phyloP scores from a whole-genome alignment of 176 grass and related monocot genomes.

The Paspalum notatum region DNA sequence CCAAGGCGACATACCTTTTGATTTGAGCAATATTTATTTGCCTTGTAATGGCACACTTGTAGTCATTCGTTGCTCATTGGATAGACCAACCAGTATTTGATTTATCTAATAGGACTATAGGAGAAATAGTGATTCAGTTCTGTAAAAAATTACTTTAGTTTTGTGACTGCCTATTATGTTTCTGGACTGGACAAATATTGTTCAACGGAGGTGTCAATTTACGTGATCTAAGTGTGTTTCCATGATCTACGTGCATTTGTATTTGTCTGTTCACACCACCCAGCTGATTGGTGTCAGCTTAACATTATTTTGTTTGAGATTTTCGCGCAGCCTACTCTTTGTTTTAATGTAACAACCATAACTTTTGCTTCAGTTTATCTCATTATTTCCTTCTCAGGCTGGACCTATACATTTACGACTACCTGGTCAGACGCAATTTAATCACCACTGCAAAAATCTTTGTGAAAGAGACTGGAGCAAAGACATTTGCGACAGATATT shows the following conservation, averaged over 20 bases:
- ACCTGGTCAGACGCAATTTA: slow-evolving; percentile 1
- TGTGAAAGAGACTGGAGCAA: background rate
- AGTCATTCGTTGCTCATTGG: background rate
- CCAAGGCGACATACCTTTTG: background rate
- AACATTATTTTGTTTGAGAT: too few relatives aligned
- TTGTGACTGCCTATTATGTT: background rate
- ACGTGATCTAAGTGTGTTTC: too few relatives aligned
- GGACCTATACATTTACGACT: slow-evolving; percentile 14
- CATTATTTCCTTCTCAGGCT: background rate
- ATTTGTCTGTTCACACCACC: background rate
- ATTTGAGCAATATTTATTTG: background rate
- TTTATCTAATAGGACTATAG: background rate
- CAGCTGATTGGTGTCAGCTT: background rate
- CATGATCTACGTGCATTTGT: background rate
- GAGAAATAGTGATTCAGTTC: background rate
- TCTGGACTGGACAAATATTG: background rate
- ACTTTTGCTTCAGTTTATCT: background rate
- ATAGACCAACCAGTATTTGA: background rate
- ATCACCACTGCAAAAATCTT: background rate
- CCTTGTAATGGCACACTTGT: background rate
- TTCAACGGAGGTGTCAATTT: too few relatives aligned
- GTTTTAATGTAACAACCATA: background rate
- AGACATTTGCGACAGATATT: background rate
- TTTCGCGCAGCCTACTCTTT: background rate
- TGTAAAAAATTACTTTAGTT: background rate